phyloP scores from a whole-genome alignment of 83 land plant species.

The Thuja plicata region DNA sequence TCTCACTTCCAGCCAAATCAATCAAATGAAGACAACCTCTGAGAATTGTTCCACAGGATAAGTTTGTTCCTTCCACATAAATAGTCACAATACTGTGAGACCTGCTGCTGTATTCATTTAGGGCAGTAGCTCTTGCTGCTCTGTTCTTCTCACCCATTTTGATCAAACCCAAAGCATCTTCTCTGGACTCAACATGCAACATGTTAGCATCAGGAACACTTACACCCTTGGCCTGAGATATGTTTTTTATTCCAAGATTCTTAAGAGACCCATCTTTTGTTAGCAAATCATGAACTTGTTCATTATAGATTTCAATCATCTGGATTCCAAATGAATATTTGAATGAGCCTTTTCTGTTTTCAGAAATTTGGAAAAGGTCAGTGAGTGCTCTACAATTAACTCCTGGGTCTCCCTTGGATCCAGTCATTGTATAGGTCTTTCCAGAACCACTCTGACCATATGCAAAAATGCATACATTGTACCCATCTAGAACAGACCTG shows the following conservation, averaged over 20 bases:
- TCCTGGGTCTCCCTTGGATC: slow-evolving; percentile 58
- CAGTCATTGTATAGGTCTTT: slow-evolving; percentile 63
- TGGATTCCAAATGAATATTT: slow-evolving; percentile 78
- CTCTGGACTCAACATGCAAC: slow-evolving; percentile 71
- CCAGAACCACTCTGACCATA: slow-evolving; percentile 93
- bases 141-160: slow-evolving; percentile 76
- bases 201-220: slow-evolving; percentile 95
- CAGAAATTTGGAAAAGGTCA: slow-evolving; percentile 74
- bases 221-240: slow-evolving; percentile 79
- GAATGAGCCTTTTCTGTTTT: slow-evolving; percentile 42
- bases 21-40: slow-evolving; percentile 66
- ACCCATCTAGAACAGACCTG: slow-evolving; percentile 74
- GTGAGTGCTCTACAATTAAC: slow-evolving; percentile 85
- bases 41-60: slow-evolving; percentile 42
- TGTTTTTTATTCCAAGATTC: slow-evolving; percentile 82
- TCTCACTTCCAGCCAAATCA: slow-evolving; percentile 75
- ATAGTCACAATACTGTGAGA: slow-evolving; percentile 81
- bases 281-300: slow-evolving; percentile 92
- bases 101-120: slow-evolving; percentile 90
- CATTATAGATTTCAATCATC: slow-evolving; percentile 95
- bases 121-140: slow-evolving; percentile 89
- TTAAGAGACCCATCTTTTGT: slow-evolving; percentile 42
- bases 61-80: slow-evolving; percentile 60
- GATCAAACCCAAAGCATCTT: slow-evolving; percentile 85
- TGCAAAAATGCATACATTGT: slow-evolving; percentile 74